Evolutionary conservation across 176 grass and related monocot genomes (phyloP), one percentile per base, ranked within the genome.

Genomic region (Pontederia crassipes): DNA sequence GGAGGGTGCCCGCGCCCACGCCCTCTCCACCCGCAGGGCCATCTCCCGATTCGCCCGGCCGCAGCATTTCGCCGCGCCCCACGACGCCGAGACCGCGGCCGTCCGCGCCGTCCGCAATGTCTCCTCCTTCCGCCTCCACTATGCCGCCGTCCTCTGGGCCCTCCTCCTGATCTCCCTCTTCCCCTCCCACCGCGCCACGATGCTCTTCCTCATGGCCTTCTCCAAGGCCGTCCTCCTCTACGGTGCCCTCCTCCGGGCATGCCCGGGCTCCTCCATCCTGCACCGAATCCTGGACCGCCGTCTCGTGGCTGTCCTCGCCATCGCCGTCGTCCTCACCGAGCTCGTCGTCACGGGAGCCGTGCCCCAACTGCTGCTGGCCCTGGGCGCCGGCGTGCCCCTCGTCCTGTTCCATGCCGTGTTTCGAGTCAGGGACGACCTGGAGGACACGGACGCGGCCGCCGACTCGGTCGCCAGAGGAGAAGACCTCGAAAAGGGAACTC

Each of bases 121-220:
- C 65, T 57, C 75, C 49, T 87, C 79, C 5, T 95, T 95, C 73
- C 78, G 73, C 6, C 62, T 89, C 73, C 89, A 95, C 57, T 95
- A 95, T 69, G 85, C 76, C 4, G 69, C 52, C 49, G 50, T 95
- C 48, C 69, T 85, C 47, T 95, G 89, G 89, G 75, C 47, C 51
- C 63, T 95, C 60, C 84, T 95, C 48, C 85, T 89, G 0, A 75
- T 65, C 1, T 83, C 82, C 11, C 81, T 95, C 14, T 74, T 66
- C 14, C 76, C 85, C 46, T 73, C 68, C 45, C 89, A 85, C 62
- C 50, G 85, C 10, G 76, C 76, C 0, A 89, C 89, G n/a, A 74
- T 89, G 67, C 59, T 95, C 29, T 88, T 95, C 64, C 85, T 95
- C 79, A 89, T 89, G 89, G 85, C 89, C 46, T 73, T 82, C 1